These are phyloP conservation scores for Cyberlindnera mycetangii DNA, from an alignment of 805 yeast species.

Conservation along the genomic window DNA sequence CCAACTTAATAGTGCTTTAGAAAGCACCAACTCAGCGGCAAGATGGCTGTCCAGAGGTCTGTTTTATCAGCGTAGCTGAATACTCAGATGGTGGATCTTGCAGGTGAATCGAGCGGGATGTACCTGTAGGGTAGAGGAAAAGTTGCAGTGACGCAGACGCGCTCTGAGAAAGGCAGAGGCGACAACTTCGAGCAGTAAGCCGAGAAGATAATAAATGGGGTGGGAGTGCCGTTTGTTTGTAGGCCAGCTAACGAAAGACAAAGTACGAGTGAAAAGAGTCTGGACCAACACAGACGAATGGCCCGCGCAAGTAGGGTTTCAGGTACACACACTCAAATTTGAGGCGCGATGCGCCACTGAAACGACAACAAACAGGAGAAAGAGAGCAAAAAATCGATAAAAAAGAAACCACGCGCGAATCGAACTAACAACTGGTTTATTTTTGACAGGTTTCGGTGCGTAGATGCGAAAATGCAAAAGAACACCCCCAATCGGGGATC, in stretches of 20 bases:
- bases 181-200: no score
- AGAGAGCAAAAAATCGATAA: neutral
- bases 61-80: no score
- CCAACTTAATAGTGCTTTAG: no score
- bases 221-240: no score
- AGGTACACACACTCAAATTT: conserved; percentile 2
- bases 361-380: conserved; percentile 4
- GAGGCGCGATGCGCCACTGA: conserved; percentile 8
- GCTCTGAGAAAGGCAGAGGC: neutral
- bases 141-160: neutral
- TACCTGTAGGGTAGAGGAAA: neutral
- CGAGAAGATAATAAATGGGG: neutral
- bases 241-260: no score
- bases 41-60: no score
- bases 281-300: conserved; percentile 5
- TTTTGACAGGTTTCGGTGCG: no score
- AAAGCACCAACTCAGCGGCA: no score
- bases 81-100: neutral
- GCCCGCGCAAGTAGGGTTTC: conserved; percentile 1
- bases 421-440: neutral
- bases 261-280: no score
- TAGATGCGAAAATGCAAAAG: no score
- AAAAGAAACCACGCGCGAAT: neutral
- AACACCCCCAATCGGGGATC: no score
- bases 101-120: neutral